A percentile compares a stretch with the other conserved stretches of the same genome.
Conservation (phyloP, 108 stramenopile genomes). For the Stephanodiscus triporus region DNA sequence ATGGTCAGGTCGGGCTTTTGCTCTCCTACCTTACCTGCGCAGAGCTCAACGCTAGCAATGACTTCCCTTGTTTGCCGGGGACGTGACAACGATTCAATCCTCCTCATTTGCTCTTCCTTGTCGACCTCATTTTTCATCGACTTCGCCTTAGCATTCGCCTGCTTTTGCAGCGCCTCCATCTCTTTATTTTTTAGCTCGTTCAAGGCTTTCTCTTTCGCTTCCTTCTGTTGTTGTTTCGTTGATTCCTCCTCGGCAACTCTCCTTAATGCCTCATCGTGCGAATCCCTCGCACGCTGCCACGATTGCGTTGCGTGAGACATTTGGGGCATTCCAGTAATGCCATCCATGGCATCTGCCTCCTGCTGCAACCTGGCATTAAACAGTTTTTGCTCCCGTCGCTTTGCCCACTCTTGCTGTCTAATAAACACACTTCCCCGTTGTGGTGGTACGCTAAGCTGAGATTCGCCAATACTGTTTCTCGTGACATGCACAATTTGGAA, state of each 20-base stretch:
- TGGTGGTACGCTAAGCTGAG: conserved; percentile 6
- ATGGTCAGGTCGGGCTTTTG: not conserved
- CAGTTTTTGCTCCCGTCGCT: conserved; percentile 32
- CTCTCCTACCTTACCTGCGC: not conserved
- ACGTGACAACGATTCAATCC: conserved; percentile 26
- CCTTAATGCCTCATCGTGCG: conserved; percentile 36
- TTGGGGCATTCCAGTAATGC: conserved; percentile 32
- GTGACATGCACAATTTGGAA: not conserved
- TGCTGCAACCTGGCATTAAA: conserved; percentile 18
- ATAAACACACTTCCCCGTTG: conserved; percentile 7
- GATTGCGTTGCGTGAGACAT: conserved; percentile 24
- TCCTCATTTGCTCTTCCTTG: conserved; percentile 32
- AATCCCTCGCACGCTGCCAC: conserved; percentile 37
- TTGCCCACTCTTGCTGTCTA: conserved; percentile 37
- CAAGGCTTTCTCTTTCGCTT: conserved; percentile 19
- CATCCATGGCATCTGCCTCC: conserved; percentile 29
- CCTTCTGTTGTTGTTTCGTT: conserved; percentile 18
- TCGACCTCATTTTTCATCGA: conserved; percentile 13
- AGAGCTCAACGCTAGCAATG: not conserved
- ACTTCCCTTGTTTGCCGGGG: conserved; percentile 19
- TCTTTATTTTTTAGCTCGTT: conserved; percentile 21
- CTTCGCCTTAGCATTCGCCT: conserved; percentile 12
- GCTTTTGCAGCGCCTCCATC: conserved; percentile 8
- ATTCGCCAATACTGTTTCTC: not conserved
- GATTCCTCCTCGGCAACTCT: conserved; percentile 23